A percentile compares a stretch with the other conserved stretches of the same genome.
These are phyloP conservation scores for Penicillium paneum DNA, from an alignment of 2,329 filamentous ascomycete species.

Conservation along the genomic window DNA sequence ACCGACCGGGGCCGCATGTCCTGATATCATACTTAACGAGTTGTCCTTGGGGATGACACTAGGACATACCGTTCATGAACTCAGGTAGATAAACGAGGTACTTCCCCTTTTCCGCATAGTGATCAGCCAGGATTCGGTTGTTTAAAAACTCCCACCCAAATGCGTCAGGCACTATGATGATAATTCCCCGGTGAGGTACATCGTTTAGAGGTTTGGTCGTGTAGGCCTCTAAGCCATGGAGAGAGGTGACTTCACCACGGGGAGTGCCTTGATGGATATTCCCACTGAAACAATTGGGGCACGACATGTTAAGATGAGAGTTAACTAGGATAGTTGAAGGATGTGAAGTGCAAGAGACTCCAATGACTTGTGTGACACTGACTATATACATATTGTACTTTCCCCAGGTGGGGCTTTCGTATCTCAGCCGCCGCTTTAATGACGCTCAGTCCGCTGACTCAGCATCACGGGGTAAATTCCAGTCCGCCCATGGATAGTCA, in stretches of 20 bases:
- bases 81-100: slow-evolving; percentile 56
- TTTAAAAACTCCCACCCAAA: slow-evolving; percentile 58
- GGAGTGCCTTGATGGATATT: background rate
- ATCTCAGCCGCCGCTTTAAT: too few relatives aligned
- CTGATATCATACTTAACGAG: background rate
- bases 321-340: too few relatives aligned
- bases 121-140: slow-evolving; percentile 52
- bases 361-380: too few relatives aligned
- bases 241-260: background rate
- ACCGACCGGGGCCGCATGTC: background rate
- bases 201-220: background rate
- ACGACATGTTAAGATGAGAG: background rate
- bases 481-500: too few relatives aligned
- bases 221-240: background rate
- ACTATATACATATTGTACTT: too few relatives aligned
- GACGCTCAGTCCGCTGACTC: too few relatives aligned
- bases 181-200: slow-evolving; percentile 38
- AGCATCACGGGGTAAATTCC: too few relatives aligned
- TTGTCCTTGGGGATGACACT: background rate
- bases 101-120: slow-evolving; percentile 51
- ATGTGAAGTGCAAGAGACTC: background rate
- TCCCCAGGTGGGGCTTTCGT: background rate
- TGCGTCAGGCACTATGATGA: slow-evolving; percentile 55
- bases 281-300: background rate
- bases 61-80: slow-evolving; percentile 50